Conservation (phyloP, 441 rosid species). For the Cnidoscolus chayamansa region DNA sequence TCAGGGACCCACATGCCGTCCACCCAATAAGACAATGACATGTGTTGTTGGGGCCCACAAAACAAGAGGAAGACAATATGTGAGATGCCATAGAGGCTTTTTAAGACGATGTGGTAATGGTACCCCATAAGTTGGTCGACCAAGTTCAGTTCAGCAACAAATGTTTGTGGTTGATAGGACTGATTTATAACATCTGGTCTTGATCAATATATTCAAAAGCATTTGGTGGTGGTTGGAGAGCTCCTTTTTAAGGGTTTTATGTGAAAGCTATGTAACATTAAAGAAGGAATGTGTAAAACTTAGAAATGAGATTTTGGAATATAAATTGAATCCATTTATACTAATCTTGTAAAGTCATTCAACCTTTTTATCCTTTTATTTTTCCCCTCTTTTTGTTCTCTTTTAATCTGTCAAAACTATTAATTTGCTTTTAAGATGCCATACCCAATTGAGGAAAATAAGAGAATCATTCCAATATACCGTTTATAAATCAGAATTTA, state of each 20-base stretch:
- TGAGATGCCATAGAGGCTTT: slow-evolving; percentile 10
- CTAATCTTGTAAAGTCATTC: slow-evolving; percentile 8
- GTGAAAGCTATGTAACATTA: neutral
- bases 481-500: too few species aligned
- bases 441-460: too few species aligned
- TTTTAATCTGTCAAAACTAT: too few species aligned
- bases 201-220: neutral
- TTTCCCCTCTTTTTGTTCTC: too few species aligned
- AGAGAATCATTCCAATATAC: too few species aligned
- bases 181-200: neutral
- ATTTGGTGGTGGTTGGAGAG: neutral
- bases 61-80: neutral
- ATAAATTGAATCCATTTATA: neutral
- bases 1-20: slow-evolving; percentile 17
- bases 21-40: slow-evolving; percentile 22
- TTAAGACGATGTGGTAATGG: neutral
- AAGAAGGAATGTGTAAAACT: neutral
- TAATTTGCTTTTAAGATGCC: too few species aligned
- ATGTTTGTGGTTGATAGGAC: slow-evolving; percentile 7
- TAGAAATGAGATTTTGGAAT: neutral
- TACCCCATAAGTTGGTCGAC: neutral
- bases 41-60: slow-evolving; percentile 10
- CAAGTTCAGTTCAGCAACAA: slow-evolving; percentile 12
- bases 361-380: neutral
- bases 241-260: too few species aligned